These are phyloP conservation scores for Yarrowia porcina DNA, from an alignment of 805 yeast species.

Conservation along the genomic window DNA sequence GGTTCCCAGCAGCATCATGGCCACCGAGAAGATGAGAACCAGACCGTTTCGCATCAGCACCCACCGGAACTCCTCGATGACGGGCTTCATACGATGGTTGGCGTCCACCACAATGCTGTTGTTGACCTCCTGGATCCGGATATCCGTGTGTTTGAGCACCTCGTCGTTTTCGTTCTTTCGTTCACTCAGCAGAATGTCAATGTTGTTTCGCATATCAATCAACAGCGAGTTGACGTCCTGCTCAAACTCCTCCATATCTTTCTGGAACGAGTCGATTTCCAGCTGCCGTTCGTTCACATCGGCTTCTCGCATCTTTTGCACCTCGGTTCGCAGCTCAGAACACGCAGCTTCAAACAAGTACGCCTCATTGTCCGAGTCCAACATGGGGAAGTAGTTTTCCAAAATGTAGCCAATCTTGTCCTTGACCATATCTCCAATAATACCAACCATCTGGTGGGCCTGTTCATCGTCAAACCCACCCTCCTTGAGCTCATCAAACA, in stretches of 20 bases:
- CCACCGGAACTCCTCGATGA: slow-evolving; percentile 89
- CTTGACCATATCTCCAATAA: slow-evolving; percentile 41
- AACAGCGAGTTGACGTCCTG: slow-evolving; percentile 71
- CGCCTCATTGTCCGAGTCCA: slow-evolving; percentile 81
- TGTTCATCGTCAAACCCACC: slow-evolving; percentile 63
- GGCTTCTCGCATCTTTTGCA: slow-evolving; percentile 65
- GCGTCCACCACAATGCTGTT: slow-evolving; percentile 81
- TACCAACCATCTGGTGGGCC: slow-evolving; percentile 54
- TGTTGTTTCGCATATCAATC: slow-evolving; percentile 64
- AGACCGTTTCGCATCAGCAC: slow-evolving; percentile 86
- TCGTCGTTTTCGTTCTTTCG: slow-evolving; percentile 81
- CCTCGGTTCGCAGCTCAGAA: slow-evolving; percentile 77
- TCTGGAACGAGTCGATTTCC: slow-evolving; percentile 63
- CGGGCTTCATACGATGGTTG: slow-evolving; percentile 76
- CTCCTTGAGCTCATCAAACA: slow-evolving; percentile 50
- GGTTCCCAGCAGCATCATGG: slow-evolving; percentile 54
- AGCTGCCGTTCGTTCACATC: slow-evolving; percentile 66
- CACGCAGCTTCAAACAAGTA: slow-evolving; percentile 91
- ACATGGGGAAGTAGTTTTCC: slow-evolving; percentile 42
- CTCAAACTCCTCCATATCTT: slow-evolving; percentile 66
- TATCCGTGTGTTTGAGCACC: slow-evolving; percentile 62
- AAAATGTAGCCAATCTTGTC: slow-evolving; percentile 38
- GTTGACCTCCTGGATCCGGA: slow-evolving; percentile 74
- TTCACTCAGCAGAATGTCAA: slow-evolving; percentile 79
- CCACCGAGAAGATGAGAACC: slow-evolving; percentile 65